Percentiles rank a stretch among this genome's conserved stretches.
Evolutionary conservation across 2,329 filamentous ascomycete genomes (phyloP).

Genomic region (Xylariaceae sp.): DNA sequence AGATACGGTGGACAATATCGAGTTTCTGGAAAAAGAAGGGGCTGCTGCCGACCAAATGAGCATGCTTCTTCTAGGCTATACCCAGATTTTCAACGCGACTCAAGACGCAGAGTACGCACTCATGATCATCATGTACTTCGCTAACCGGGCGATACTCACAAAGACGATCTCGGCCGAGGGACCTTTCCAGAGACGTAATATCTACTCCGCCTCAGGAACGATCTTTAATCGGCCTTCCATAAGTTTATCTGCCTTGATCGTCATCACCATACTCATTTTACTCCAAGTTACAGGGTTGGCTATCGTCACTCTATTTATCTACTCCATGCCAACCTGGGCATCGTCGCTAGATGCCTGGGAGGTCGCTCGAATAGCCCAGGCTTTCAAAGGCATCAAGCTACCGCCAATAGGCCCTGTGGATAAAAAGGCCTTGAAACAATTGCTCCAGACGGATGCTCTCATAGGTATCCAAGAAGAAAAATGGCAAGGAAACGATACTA

Average conservation of each 20-base stretch:
- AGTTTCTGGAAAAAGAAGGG: not conserved
- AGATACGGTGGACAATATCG: not conserved
- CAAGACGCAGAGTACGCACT: slow-evolving; percentile 12
- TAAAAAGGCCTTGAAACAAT: too few relatives aligned
- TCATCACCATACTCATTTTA: slow-evolving; percentile 9
- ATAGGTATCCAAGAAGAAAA: too few relatives aligned
- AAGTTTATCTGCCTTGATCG: slow-evolving; percentile 7
- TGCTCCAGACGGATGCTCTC: too few relatives aligned
- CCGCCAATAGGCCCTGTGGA: too few relatives aligned
- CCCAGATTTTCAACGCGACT: slow-evolving; percentile 7
- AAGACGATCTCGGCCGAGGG: slow-evolving; percentile 1
- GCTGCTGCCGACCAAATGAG: slow-evolving; percentile 7
- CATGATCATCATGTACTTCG: slow-evolving; percentile 17
- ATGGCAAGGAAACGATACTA: too few relatives aligned
- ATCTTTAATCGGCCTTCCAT: slow-evolving; percentile 8
- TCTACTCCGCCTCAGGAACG: slow-evolving; percentile 13
- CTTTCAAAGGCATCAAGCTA: slow-evolving; percentile 10
- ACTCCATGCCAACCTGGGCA: slow-evolving; percentile 14
- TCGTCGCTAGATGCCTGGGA: slow-evolving; percentile 9
- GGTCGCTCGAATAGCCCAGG: slow-evolving; percentile 9
- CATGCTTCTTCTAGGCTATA: too few relatives aligned
- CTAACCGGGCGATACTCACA: slow-evolving; percentile 12
- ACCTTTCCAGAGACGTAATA: too few relatives aligned
- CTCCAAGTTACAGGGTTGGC: slow-evolving; percentile 7
- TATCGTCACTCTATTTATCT: slow-evolving; percentile 8